Percentiles rank a stretch among this genome's conserved stretches.
These are phyloP conservation scores for Globisporangium abappressorium DNA, from an alignment of 352 stramenopile species.

Conservation along the genomic window DNA sequence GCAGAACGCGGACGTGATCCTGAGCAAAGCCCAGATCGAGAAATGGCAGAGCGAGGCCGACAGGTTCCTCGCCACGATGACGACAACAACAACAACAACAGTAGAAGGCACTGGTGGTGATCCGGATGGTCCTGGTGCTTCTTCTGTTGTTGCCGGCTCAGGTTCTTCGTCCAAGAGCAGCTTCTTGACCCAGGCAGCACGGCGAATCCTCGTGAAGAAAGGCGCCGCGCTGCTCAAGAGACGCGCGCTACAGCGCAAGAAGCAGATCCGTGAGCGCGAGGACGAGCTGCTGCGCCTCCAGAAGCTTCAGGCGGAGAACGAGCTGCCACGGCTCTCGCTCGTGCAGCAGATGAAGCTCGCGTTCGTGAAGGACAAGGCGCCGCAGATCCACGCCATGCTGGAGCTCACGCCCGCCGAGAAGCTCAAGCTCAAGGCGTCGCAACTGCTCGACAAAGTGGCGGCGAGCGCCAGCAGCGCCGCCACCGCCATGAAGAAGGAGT, in stretches of 20 bases:
- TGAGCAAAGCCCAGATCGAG: slow-evolving; percentile 52
- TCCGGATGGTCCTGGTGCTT: not conserved
- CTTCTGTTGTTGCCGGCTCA: not conserved
- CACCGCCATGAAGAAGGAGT: slow-evolving; percentile 60
- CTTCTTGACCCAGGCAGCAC: slow-evolving; percentile 28
- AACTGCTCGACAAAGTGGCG: slow-evolving; percentile 42
- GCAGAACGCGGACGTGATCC: slow-evolving; percentile 36
- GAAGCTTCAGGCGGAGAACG: slow-evolving; percentile 36
- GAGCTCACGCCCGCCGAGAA: slow-evolving; percentile 56
- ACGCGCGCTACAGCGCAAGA: slow-evolving; percentile 35
- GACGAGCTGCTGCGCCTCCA: slow-evolving; percentile 43
- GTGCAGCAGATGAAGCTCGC: slow-evolving; percentile 45
- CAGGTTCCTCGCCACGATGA: slow-evolving; percentile 18
- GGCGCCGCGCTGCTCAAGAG: slow-evolving; percentile 35
- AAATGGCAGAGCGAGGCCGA: slow-evolving; percentile 48
- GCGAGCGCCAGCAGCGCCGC: slow-evolving; percentile 31
- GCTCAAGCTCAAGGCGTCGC: slow-evolving; percentile 34
- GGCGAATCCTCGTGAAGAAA: slow-evolving; percentile 50
- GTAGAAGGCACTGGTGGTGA: slow-evolving; percentile 12
- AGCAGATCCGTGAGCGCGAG: slow-evolving; percentile 51
- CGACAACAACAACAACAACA: slow-evolving; percentile 1
- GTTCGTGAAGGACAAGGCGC: slow-evolving; percentile 47
- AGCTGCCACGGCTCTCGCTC: slow-evolving; percentile 35
- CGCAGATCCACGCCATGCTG: slow-evolving; percentile 47
- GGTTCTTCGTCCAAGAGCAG: not conserved